A percentile compares a stretch with the other conserved stretches of the same genome.
Conservation (phyloP, 208 protist species). For the Wallacemonas sp. region DNA sequence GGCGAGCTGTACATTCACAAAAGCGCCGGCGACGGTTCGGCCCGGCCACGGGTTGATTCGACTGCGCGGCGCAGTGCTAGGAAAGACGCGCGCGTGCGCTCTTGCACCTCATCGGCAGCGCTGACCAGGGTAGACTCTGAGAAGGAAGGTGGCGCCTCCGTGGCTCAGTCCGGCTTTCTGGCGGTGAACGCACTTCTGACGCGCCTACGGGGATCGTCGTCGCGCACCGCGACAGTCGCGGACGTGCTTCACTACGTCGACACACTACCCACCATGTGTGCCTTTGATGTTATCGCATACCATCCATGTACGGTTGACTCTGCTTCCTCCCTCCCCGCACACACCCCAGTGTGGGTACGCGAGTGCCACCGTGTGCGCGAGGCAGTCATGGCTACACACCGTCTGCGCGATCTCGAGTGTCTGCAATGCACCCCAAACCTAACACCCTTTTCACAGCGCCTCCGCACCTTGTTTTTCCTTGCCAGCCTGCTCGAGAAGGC, state of each 20-base stretch:
- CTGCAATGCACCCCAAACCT: conserved; percentile 74
- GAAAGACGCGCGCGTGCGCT: not conserved
- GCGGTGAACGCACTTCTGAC: conserved; percentile 72
- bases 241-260: conserved; percentile 68
- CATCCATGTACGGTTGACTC: conserved; percentile 6
- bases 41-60: not conserved
- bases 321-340: not conserved
- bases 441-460: conserved; percentile 78
- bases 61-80: not conserved
- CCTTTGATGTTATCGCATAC: conserved; percentile 84
- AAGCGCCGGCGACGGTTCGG: not conserved
- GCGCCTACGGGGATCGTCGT: conserved; percentile 52
- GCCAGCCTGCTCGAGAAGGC: conserved; percentile 43
- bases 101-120: no score
- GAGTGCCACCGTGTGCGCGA: conserved; percentile 24
- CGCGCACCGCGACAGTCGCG: conserved; percentile 23
- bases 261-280: conserved; percentile 60
- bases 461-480: conserved; percentile 78
- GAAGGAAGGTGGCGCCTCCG: not conserved
- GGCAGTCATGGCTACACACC: conserved; percentile 16
- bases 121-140: no score
- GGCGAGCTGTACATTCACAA: conserved; percentile 88
- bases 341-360: conserved; percentile 2
- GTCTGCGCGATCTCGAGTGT: conserved; percentile 47
- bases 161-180: conserved; percentile 68